Evolutionary conservation across 306 rosid genomes (phyloP).

Genomic region (Malus sieversii): DNA sequence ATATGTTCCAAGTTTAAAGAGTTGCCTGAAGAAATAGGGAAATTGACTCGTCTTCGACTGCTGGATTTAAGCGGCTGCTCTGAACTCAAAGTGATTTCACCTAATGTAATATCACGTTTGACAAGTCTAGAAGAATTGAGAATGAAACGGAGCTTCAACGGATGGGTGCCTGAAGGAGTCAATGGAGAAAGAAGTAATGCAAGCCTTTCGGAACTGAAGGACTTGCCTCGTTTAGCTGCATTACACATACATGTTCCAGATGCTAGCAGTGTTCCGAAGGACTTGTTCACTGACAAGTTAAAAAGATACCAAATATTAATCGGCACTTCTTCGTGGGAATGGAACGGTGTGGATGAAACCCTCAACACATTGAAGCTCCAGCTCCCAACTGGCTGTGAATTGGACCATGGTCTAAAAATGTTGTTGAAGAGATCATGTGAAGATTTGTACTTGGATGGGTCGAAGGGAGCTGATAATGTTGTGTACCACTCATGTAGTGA

Average conservation of each 20-base stretch:
- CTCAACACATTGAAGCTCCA: conserved; percentile 16
- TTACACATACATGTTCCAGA: conserved; percentile 21
- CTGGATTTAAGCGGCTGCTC: conserved; percentile 30
- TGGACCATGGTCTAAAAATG: conserved; percentile 16
- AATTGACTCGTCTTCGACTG: conserved; percentile 21
- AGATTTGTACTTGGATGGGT: conserved; percentile 35
- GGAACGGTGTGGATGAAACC: neutral
- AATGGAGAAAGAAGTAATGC: neutral
- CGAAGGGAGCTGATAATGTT: conserved; percentile 22
- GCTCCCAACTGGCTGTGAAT: conserved; percentile 11
- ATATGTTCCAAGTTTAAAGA: conserved; percentile 12
- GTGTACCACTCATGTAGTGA: conserved; percentile 17
- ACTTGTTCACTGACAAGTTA: conserved; percentile 16
- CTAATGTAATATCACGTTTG: conserved; percentile 19
- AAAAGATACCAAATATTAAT: conserved; percentile 21
- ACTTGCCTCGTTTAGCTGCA: conserved; percentile 9
- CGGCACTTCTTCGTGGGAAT: conserved; percentile 14
- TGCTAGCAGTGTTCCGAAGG: neutral
- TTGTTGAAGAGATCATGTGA: conserved; percentile 25
- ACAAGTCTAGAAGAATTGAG: conserved; percentile 30
- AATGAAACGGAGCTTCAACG: conserved; percentile 13
- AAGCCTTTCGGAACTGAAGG: conserved; percentile 19
- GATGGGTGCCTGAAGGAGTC: conserved; percentile 16
- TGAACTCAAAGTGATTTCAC: conserved; percentile 25
- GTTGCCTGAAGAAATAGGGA: conserved; percentile 19